phyloP scores from a whole-genome alignment of 106 monocot species.

The Dioscorea zingiberensis region DNA sequence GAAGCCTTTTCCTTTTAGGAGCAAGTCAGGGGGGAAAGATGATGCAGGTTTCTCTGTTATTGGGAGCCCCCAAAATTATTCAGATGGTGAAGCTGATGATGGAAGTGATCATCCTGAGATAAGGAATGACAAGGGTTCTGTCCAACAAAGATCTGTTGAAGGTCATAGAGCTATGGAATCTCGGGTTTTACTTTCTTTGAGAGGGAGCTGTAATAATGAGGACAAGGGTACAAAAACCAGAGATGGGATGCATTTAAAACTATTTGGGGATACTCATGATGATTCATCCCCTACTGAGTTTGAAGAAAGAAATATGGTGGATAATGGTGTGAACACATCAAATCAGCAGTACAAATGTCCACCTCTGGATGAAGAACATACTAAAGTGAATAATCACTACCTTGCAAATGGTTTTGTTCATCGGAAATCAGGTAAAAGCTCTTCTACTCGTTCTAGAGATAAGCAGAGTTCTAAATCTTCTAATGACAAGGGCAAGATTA shows the following conservation, averaged over 20 bases:
- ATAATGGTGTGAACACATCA: neutral
- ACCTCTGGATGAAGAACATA: neutral
- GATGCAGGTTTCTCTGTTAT: conserved; percentile 6
- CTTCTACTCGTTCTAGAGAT: neutral
- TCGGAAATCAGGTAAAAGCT: neutral
- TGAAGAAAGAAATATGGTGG: neutral
- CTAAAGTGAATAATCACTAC: neutral
- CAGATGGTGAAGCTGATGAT: conserved; percentile 23
- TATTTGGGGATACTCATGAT: conserved; percentile 1
- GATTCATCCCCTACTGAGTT: neutral
- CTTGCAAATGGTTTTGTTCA: conserved; percentile 5
- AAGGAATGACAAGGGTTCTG: conserved; percentile 2
- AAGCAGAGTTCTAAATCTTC: neutral
- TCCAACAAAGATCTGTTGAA: neutral
- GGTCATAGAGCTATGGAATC: conserved; percentile 5
- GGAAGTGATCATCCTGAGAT: neutral
- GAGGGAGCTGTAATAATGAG: conserved; percentile 2
- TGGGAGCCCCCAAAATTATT: conserved; percentile 17
- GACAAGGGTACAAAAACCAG: conserved; percentile 14
- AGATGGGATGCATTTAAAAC: neutral
- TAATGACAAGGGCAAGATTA: neutral
- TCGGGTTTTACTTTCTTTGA: conserved; percentile 2
- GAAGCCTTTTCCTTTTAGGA: neutral
- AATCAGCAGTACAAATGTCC: neutral
- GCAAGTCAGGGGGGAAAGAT: conserved; percentile 5